Evolutionary conservation across 306 rosid genomes (phyloP).

Genomic region (Cucurbita maxima): DNA sequence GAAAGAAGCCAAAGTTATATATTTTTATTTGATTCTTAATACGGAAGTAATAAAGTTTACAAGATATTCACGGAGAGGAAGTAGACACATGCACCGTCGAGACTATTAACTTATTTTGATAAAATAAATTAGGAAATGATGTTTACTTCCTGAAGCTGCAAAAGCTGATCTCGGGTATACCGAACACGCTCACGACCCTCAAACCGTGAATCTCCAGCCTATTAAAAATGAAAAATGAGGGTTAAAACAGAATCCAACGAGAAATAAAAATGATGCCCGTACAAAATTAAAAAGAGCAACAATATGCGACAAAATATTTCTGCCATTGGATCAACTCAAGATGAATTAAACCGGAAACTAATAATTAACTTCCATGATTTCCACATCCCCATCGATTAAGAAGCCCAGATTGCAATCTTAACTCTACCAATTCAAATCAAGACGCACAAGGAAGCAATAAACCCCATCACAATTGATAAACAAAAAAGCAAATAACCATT

Average conservation of each 20-base stretch:
- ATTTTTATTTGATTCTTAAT: not conserved
- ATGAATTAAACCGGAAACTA: not conserved
- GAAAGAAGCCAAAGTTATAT: no score
- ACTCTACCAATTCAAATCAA: no score
- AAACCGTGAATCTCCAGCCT: conserved; percentile 79
- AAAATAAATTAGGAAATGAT: not conserved
- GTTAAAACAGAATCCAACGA: not conserved
- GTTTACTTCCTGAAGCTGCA: conserved; percentile 64
- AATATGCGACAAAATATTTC: not conserved
- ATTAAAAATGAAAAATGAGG: not conserved
- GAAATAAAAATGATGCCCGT: not conserved
- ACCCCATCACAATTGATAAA: no score
- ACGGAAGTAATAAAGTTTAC: not conserved
- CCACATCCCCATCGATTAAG: not conserved
- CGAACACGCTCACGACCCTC: conserved; percentile 73
- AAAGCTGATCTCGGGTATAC: conserved; percentile 62
- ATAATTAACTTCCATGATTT: not conserved
- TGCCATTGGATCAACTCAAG: not conserved
- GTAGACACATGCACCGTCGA: not conserved
- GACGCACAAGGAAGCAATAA: no score
- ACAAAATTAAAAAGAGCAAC: not conserved
- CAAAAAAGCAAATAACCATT: no score
- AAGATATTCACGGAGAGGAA: not conserved
- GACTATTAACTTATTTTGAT: not conserved
- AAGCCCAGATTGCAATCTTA: not conserved